Percentiles rank a stretch among this genome's conserved stretches.
Conservation (phyloP, 2,329 filamentous ascomycete species). For the Claviceps maximensis region DNA sequence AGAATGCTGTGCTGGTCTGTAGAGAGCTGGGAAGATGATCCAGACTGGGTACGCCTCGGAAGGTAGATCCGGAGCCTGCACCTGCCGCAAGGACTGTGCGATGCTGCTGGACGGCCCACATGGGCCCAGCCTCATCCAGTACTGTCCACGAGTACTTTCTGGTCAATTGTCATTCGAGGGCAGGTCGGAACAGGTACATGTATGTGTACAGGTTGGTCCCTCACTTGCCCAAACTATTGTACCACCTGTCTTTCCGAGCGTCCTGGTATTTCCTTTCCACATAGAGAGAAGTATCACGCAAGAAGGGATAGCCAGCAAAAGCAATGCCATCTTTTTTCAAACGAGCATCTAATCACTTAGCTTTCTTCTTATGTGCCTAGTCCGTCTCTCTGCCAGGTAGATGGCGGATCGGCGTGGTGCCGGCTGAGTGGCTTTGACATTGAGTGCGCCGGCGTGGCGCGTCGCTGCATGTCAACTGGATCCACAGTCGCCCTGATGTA, state of each 20-base stretch:
- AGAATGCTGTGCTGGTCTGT: too few relatives aligned
- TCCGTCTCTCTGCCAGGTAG: too few relatives aligned
- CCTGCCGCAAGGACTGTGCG: not conserved
- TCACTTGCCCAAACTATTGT: not conserved
- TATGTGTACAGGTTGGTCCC: too few relatives aligned
- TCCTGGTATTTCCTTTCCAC: not conserved
- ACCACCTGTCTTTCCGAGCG: not conserved
- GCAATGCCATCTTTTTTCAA: not conserved
- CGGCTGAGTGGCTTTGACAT: not conserved
- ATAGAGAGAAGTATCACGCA: not conserved
- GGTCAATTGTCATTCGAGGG: too few relatives aligned
- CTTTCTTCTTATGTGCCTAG: not conserved
- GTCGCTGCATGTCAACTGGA: too few relatives aligned
- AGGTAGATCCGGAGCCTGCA: not conserved
- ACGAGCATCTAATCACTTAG: not conserved
- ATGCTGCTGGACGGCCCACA: too few relatives aligned
- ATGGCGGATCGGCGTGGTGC: too few relatives aligned
- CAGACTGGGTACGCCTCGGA: not conserved
- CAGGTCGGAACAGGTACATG: too few relatives aligned
- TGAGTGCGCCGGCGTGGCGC: too few relatives aligned
- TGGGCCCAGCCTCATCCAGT: too few relatives aligned
- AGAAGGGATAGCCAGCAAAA: not conserved
- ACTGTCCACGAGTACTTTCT: too few relatives aligned
- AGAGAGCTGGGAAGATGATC: too few relatives aligned
- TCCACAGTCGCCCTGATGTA: not conserved